These are phyloP conservation scores for Trichoderma citrinoviride DNA, from an alignment of 2,329 filamentous ascomycete species.

Conservation along the genomic window DNA sequence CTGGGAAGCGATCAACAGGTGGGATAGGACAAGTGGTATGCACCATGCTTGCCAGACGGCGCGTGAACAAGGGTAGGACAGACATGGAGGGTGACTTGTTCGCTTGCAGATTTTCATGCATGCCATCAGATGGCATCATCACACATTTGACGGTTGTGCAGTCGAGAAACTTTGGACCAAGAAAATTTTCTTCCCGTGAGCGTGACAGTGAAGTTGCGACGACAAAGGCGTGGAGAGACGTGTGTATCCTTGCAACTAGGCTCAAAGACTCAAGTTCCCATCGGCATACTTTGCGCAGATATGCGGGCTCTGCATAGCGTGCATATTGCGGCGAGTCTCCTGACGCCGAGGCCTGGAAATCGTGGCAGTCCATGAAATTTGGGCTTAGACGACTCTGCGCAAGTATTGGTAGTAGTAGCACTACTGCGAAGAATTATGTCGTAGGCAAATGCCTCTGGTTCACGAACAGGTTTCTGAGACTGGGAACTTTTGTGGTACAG, in stretches of 20 bases:
- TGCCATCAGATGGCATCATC: constrained; percentile 11
- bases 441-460: background rate
- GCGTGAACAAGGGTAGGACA: constrained; percentile 9
- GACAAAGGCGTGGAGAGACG: background rate
- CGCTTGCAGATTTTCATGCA: constrained; percentile 18
- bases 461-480: background rate
- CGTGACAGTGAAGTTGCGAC: constrained; percentile 3
- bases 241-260: background rate
- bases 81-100: constrained; percentile 12
- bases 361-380: background rate
- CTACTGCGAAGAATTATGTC: background rate
- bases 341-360: background rate
- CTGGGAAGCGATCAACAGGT: constrained; percentile 15
- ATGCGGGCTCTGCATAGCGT: background rate
- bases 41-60: constrained; percentile 6
- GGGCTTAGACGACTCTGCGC: background rate
- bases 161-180: background rate
- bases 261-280: background rate
- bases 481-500: constrained; percentile 28
- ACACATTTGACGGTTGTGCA: background rate
- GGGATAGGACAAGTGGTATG: background rate
- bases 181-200: background rate
- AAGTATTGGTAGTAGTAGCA: background rate
- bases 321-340: background rate
- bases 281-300: background rate